Evolutionary conservation across 2,329 filamentous ascomycete genomes (phyloP), one percentile per base, ranked within the genome.

Genomic region (Colletotrichum orbiculare): DNA sequence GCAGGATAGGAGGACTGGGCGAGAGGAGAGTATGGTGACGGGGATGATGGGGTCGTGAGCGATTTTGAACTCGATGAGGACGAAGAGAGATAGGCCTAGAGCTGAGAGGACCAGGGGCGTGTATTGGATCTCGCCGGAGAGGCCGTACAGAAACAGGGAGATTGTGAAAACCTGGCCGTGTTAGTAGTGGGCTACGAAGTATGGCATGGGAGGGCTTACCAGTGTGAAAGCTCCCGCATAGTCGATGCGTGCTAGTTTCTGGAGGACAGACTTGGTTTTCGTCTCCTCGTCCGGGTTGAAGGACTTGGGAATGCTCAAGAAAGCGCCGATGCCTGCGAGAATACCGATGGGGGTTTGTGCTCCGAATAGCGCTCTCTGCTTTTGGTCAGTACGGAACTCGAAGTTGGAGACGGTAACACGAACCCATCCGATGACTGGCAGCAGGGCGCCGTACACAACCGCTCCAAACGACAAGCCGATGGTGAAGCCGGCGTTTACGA

Each of bases 21-120:
- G 86, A 10, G 89, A 92, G 55, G 83, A 85, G 35, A 96, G 84
- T 2, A 96, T 83, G 1, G 84, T 76, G 53, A 94, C 79, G 1
- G 93, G 92, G 54, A 96, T 89, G 72, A 96, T 88, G 4, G 93
- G 93, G 45, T 94, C 89, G 1, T 77, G 71, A 4, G 90, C 86
- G 45, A 89, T 75, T 59, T 82, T 84, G 58, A 85, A 82, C 75
- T 96, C 93, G 66, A 90, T 85, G 6, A 87, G 57, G 1, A 88
- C 73, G 68, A 93, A 89, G 3, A 87, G 72, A 5, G 83, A 62
- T 2, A 89, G 78, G 2, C 79, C 71, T 38, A 76, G 60, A 13
- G 87, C 58, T 0, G 91, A 92, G 6, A 90, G 73, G 17, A 87
- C 66, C 37, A 96, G 83, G 1, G 89, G 87, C 1, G 84, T 73